Evolutionary conservation across 2,329 filamentous ascomycete species (phyloP).

Genomic region (Botrytis elliptica): DNA sequence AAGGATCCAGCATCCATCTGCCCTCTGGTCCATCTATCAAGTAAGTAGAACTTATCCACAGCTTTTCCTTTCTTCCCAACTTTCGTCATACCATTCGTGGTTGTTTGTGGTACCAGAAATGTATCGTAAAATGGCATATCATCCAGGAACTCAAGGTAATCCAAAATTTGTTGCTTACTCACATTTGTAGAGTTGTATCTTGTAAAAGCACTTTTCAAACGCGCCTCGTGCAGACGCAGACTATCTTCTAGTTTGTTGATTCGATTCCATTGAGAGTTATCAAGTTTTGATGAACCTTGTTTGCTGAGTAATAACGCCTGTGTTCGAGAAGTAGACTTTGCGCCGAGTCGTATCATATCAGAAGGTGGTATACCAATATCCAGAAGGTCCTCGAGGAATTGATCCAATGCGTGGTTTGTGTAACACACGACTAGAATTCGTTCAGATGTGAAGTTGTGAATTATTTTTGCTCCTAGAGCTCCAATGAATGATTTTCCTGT

Average conservation of each 20-base stretch:
- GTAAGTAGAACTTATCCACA: conserved; percentile 50
- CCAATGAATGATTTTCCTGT: conserved; percentile 78
- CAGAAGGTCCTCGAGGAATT: conserved; percentile 64
- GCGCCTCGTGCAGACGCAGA: conserved; percentile 36
- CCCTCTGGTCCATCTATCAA: conserved; percentile 52
- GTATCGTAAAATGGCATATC: conserved; percentile 55
- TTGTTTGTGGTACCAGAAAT: conserved; percentile 49
- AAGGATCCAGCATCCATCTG: conserved; percentile 46
- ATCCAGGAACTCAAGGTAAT: conserved; percentile 52
- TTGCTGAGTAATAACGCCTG: conserved; percentile 47
- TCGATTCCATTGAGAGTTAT: conserved; percentile 41
- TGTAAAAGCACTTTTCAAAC: conserved; percentile 30
- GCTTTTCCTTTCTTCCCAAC: conserved; percentile 49
- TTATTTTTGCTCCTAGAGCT: conserved; percentile 56
- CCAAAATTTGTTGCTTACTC: conserved; percentile 38
- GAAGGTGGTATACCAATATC: conserved; percentile 53
- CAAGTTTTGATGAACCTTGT: conserved; percentile 42
- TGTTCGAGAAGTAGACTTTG: conserved; percentile 54
- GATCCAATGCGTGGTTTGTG: conserved; percentile 66
- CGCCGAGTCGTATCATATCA: conserved; percentile 61
- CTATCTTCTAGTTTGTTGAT: conserved; percentile 46
- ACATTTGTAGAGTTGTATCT: conserved; percentile 26
- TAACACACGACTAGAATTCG: conserved; percentile 64
- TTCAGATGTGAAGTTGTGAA: conserved; percentile 50
- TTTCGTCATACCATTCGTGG: conserved; percentile 45